These are phyloP conservation scores for Liriodendron chinense DNA, from an alignment of 164 flowering plant genomes.

Conservation along the genomic window DNA sequence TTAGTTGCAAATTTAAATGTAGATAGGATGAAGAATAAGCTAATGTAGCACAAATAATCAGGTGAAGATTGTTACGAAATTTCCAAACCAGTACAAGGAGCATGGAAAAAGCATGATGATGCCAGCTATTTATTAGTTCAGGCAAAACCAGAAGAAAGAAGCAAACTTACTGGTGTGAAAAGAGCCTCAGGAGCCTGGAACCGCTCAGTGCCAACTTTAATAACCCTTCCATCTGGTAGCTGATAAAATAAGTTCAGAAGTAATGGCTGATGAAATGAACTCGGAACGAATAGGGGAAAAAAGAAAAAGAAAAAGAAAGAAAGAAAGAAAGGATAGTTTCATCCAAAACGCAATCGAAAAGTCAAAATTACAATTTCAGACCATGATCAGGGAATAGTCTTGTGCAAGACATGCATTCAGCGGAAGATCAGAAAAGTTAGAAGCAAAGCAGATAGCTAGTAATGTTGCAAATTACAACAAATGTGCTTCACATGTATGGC, in stretches of 20 bases:
- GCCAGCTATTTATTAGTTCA: background rate
- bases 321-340: too few relatives aligned
- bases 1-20: too few relatives aligned
- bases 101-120: background rate
- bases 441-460: too few relatives aligned
- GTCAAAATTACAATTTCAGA: too few relatives aligned
- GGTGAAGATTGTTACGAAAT: background rate
- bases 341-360: too few relatives aligned
- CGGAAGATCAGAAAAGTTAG: too few relatives aligned
- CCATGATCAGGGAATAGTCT: too few relatives aligned
- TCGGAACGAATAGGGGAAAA: background rate
- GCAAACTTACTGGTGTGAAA: conserved; percentile 80
- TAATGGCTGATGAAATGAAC: conserved; percentile 1
- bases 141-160: background rate
- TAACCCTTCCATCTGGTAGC: conserved; percentile 98
- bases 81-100: background rate
- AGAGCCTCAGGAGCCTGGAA: conserved; percentile 99
- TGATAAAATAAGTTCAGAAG: conserved; percentile 28
- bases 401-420: too few relatives aligned
- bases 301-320: too few relatives aligned
- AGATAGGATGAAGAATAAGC: background rate
- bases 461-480: too few relatives aligned
- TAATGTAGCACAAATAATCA: background rate
- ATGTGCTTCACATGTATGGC: too few relatives aligned
- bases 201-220: conserved; percentile 95